Evolutionary conservation across 2,329 filamentous ascomycete genomes (phyloP).

Genomic region (Aspergillus sojae): DNA sequence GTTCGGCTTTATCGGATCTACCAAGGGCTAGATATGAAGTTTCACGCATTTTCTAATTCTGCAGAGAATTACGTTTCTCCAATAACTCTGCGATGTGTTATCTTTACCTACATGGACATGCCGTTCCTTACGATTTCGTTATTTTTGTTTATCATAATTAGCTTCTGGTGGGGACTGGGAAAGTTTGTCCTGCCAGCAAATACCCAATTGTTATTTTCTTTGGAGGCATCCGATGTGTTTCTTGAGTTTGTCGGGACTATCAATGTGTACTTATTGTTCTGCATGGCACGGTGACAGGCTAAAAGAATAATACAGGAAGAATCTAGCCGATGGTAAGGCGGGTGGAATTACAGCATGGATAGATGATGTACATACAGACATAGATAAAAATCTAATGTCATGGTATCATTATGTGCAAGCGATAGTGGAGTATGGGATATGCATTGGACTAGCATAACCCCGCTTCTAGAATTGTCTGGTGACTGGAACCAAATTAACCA

Average conservation of each 20-base stretch:
- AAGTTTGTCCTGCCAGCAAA: slow-evolving; percentile 33
- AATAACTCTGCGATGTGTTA: slow-evolving; percentile 20
- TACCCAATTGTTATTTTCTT: slow-evolving; percentile 30
- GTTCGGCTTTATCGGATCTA: background rate
- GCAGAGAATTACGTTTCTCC: slow-evolving; percentile 2
- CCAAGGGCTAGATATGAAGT: background rate
- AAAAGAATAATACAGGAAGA: background rate
- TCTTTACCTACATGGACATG: slow-evolving; percentile 16
- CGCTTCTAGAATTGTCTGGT: background rate
- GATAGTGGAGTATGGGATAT: background rate
- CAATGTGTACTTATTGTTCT: background rate
- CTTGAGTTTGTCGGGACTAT: slow-evolving; percentile 1
- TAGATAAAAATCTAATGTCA: background rate
- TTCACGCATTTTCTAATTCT: background rate
- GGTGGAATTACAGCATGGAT: background rate
- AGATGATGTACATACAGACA: background rate
- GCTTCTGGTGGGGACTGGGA: slow-evolving; percentile 24
- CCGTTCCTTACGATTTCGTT: slow-evolving; percentile 8
- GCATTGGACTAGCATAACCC: background rate
- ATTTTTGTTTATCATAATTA: background rate
- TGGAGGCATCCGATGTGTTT: slow-evolving; percentile 11
- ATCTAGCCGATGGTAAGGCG: background rate
- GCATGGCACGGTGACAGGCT: background rate
- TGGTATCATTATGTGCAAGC: background rate
- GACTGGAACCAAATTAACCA: background rate